Evolutionary conservation across 352 stramenopile genomes (phyloP).

Genomic region (Pythium myriotylum): DNA sequence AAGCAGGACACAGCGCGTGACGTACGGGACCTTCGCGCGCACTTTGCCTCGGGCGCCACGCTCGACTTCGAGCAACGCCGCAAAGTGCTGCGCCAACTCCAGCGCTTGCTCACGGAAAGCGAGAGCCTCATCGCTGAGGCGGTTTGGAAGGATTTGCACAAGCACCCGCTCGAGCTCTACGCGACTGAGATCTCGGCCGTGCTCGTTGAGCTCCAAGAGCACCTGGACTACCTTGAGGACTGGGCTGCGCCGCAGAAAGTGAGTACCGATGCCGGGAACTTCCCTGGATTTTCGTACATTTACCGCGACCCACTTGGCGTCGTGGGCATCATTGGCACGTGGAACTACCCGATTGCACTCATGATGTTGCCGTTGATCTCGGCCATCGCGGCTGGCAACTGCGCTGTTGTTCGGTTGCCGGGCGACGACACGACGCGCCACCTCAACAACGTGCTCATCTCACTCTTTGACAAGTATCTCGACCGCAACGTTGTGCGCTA

Average conservation of each 20-base stretch:
- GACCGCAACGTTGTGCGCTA: conserved; percentile 77
- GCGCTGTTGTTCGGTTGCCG: conserved; percentile 90
- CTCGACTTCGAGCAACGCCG: conserved; percentile 46
- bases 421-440: conserved; percentile 81
- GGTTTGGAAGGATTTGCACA: conserved; percentile 75
- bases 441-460: conserved; percentile 55
- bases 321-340: conserved; percentile 90
- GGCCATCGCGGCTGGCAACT: conserved; percentile 89
- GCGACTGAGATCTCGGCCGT: conserved; percentile 53
- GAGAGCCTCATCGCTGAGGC: conserved; percentile 69
- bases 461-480: conserved; percentile 74
- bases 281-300: conserved; percentile 66
- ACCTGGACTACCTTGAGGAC: conserved; percentile 71
- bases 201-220: conserved; percentile 72
- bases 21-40: conserved; percentile 48
- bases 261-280: conserved; percentile 53
- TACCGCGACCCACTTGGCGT: conserved; percentile 75
- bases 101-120: conserved; percentile 63
- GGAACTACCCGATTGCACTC: conserved; percentile 90
- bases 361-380: conserved; percentile 60
- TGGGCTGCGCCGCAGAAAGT: conserved; percentile 56
- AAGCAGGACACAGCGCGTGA: conserved; percentile 57
- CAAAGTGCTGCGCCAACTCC: conserved; percentile 49
- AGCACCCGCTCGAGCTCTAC: conserved; percentile 68
- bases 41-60: conserved; percentile 51